Conservation (phyloP, 352 stramenopile genomes). For the Pythium plurisporium region DNA sequence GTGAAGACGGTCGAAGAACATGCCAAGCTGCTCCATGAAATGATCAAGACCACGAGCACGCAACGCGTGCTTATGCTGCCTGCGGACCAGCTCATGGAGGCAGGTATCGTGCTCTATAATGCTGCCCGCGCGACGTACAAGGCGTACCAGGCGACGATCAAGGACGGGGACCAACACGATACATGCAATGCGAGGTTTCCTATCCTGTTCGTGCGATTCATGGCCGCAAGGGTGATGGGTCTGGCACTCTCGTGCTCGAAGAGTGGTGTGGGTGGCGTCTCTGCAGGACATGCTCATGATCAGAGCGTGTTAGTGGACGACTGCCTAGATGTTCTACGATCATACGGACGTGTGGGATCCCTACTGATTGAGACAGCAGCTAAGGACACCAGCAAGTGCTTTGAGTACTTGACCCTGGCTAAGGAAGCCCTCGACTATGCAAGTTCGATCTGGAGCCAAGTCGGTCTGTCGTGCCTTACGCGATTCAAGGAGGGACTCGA, state of each 20-base stretch:
- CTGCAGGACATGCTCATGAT: slow-evolving; percentile 4
- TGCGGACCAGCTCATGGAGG: slow-evolving; percentile 42
- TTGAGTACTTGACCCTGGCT: slow-evolving; percentile 50
- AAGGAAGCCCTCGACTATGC: slow-evolving; percentile 47
- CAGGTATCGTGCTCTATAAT: slow-evolving; percentile 69
- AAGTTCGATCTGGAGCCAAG: slow-evolving; percentile 50
- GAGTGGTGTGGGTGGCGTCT: background rate
- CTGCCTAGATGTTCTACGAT: slow-evolving; percentile 69
- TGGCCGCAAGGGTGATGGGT: slow-evolving; percentile 61
- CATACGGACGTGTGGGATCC: slow-evolving; percentile 61
- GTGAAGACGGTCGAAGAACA: slow-evolving; percentile 2
- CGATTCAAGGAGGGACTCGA: slow-evolving; percentile 62
- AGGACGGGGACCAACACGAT: background rate
- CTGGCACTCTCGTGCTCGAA: slow-evolving; percentile 38
- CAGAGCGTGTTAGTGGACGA: slow-evolving; percentile 35
- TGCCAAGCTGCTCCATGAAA: slow-evolving; percentile 27
- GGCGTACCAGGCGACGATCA: slow-evolving; percentile 26
- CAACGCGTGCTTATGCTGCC: slow-evolving; percentile 31
- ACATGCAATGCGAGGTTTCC: slow-evolving; percentile 4
- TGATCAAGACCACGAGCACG: slow-evolving; percentile 16
- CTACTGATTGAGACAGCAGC: slow-evolving; percentile 53
- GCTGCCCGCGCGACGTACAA: slow-evolving; percentile 40
- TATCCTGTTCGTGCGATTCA: slow-evolving; percentile 41
- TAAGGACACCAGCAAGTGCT: slow-evolving; percentile 41
- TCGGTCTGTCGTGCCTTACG: slow-evolving; percentile 61